Conservation (phyloP, 805 yeast genomes). For the Schizosaccharomyces osmophilus region DNA sequence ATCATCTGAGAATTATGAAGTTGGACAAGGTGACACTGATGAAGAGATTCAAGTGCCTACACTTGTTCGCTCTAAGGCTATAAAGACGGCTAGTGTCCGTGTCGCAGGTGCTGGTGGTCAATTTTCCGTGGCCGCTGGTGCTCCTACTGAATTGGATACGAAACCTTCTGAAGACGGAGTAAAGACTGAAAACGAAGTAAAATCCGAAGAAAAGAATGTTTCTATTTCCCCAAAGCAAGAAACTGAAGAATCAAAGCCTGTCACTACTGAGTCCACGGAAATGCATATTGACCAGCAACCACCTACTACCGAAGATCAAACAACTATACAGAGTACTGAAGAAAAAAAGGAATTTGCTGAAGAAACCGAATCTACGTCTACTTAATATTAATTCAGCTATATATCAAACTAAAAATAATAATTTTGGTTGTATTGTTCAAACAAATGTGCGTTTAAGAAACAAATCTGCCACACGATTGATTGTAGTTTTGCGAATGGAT, state of each 20-base stretch:
- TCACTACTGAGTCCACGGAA: background rate
- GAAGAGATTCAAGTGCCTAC: conserved; percentile 80
- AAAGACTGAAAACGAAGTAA: background rate
- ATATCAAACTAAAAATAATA: background rate
- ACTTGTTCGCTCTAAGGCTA: conserved; percentile 79
- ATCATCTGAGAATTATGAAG: conserved; percentile 87
- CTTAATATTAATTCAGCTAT: background rate
- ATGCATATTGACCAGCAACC: no score
- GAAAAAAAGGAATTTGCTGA: background rate
- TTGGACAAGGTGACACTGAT: conserved; percentile 72
- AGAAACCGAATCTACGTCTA: background rate
- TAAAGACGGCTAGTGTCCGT: conserved; percentile 47
- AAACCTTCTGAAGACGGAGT: background rate
- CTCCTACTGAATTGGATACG: background rate
- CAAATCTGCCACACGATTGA: no score
- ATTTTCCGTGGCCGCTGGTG: conserved; percentile 72
- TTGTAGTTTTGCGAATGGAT: background rate
- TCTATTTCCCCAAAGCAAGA: background rate
- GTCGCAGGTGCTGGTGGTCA: conserved; percentile 90
- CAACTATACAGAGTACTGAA: no score
- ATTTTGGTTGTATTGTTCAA: no score
- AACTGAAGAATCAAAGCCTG: background rate
- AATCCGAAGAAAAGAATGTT: background rate
- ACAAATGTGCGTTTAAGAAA: no score
- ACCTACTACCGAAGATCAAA: no score